Evolutionary conservation across 805 yeast genomes (phyloP).

Genomic region (Wickerhamiella musiphila): DNA sequence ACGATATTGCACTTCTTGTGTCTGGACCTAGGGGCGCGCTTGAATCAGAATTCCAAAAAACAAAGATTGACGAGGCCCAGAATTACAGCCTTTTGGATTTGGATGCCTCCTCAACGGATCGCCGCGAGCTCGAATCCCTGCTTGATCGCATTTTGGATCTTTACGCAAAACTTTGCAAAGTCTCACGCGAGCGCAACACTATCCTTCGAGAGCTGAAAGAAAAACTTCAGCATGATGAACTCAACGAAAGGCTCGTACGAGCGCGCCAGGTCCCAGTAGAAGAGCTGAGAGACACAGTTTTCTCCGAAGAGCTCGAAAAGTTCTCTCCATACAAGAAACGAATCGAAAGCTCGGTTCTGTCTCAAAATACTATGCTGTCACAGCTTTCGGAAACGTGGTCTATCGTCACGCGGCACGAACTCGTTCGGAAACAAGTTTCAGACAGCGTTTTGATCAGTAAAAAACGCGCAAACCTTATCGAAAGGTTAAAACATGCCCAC

Average conservation of each 20-base stretch:
- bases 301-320: conserved; percentile 58
- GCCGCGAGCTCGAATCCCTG: conserved; percentile 21
- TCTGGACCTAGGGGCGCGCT: not conserved
- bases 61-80: no score
- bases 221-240: conserved; percentile 65
- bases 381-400: conserved; percentile 31
- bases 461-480: conserved; percentile 23
- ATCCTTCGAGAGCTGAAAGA: conserved; percentile 49
- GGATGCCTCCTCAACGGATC: conserved; percentile 36
- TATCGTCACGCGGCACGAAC: conserved; percentile 28
- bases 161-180: conserved; percentile 40
- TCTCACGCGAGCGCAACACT: conserved; percentile 46
- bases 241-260: conserved; percentile 53
- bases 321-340: conserved; percentile 53
- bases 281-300: conserved; percentile 39
- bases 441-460: conserved; percentile 23
- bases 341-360: conserved; percentile 47
- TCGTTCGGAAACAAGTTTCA: conserved; percentile 27
- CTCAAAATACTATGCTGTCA: conserved; percentile 39
- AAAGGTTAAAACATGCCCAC: conserved; percentile 31
- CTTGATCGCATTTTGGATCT: conserved; percentile 38
- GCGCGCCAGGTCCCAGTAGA: conserved; percentile 41
- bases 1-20: conserved; percentile 23
- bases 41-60: not conserved
- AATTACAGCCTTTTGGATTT: conserved; percentile 45